Base-by-base conservation (phyloP, 2,329 filamentous ascomycete species). In the Paraphoma sp. region DNA sequence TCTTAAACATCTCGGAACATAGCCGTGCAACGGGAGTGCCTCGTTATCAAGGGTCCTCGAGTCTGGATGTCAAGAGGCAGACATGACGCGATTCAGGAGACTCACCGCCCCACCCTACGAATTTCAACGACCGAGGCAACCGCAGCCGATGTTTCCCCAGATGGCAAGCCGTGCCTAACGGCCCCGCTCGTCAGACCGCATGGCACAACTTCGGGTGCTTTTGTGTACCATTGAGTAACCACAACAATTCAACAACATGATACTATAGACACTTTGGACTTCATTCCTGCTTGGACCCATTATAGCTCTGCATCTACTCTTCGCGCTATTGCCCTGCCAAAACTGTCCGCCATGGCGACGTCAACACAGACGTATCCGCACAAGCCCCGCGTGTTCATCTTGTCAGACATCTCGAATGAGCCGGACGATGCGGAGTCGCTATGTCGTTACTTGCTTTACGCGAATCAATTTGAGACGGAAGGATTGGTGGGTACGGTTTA, bases 381-480 rank as follows among this genome's bases (percentile, higher is more conserved):
- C n/a, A 78, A 77, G 51, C 75, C 74, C 52, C 73, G 76, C 57
- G 70, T 79, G 14, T 74, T 79, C 64, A 73, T 79, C 54, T 56
- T 77, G n/a, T 71, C 75, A 1, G 76, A 78, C 50, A 77, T 78
- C 23, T 74, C 70, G 6, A 78, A 77, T 41, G 76, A 79, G 44
- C 75, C 76, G 4, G 76, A 78, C 54, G 76, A 77, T 62, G 71
- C 74, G 2, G 71, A 77, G 51, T 76, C 74, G 6, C 60, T 79
- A 40, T 72, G 72, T 29, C 66, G 76, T n/a, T 76, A 74, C 48
- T 65, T 78, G 6, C 53, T 77, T 3, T 76, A 78, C 44, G 57
- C 71, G 4, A 76, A 78, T 40, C 72, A 77, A 41, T 77, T 78
- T 46, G 69, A 78, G 33, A 79, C 71, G 0, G 69, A 74, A 40